Conservation (phyloP, 2,329 filamentous ascomycete genomes). For the Penicillium sp. region DNA sequence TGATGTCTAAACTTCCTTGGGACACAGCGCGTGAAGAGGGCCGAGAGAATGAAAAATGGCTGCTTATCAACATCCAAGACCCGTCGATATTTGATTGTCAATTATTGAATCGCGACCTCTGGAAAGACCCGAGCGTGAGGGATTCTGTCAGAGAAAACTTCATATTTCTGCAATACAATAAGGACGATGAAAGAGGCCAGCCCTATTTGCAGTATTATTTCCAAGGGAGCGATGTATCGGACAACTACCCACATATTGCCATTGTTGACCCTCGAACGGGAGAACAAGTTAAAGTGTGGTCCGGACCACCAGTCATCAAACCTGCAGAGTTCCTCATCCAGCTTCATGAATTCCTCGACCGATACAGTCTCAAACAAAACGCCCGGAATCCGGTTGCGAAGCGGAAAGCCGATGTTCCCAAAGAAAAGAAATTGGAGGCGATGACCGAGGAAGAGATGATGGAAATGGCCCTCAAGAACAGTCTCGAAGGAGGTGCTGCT, state of each 20-base stretch:
- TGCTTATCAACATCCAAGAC: slow-evolving; percentile 93
- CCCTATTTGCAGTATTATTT: slow-evolving; percentile 93
- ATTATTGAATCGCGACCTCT: slow-evolving; percentile 86
- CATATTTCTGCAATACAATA: slow-evolving; percentile 90
- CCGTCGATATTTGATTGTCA: slow-evolving; percentile 92
- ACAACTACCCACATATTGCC: slow-evolving; percentile 91
- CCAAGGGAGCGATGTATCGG: slow-evolving; percentile 69
- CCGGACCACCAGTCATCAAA: slow-evolving; percentile 72
- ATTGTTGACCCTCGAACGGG: slow-evolving; percentile 94
- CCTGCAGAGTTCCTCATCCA: slow-evolving; percentile 82
- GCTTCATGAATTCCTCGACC: slow-evolving; percentile 91
- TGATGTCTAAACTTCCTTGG: slow-evolving; percentile 78
- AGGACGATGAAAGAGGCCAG: slow-evolving; percentile 71
- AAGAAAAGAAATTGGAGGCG: slow-evolving; percentile 69
- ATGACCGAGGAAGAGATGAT: slow-evolving; percentile 99
- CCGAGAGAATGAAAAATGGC: slow-evolving; percentile 87
- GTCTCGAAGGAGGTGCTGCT: slow-evolving; percentile 58
- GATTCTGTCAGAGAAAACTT: slow-evolving; percentile 88
- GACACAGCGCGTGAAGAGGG: slow-evolving; percentile 80
- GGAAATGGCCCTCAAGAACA: slow-evolving; percentile 88
- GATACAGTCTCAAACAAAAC: slow-evolving; percentile 82
- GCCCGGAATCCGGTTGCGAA: slow-evolving; percentile 91
- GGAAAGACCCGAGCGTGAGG: slow-evolving; percentile 79
- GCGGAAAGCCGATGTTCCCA: slow-evolving; percentile 60
- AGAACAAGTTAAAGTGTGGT: slow-evolving; percentile 96